Conservation (phyloP, 805 yeast genomes). For the Lipomyces yamadae region DNA sequence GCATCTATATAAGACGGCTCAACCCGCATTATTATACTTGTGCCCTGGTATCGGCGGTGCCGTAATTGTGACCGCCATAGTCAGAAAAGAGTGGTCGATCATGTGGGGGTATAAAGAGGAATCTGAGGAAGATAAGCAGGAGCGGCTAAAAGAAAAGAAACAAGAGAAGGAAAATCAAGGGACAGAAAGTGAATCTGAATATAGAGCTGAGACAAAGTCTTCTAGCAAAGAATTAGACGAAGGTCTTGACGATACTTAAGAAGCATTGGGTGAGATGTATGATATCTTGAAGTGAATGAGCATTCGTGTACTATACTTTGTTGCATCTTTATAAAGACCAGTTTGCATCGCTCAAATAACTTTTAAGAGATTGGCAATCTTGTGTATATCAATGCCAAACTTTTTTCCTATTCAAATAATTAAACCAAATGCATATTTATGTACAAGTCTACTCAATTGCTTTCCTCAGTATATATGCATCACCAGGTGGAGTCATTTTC, state of each 20-base stretch:
- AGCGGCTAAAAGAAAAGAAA: slow-evolving; percentile 40
- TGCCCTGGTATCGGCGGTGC: slow-evolving; percentile 52
- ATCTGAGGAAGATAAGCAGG: slow-evolving; percentile 24
- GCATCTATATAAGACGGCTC: slow-evolving; percentile 53
- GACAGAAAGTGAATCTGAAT: background rate
- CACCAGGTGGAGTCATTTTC: slow-evolving; percentile 51
- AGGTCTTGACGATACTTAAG: background rate
- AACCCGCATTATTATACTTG: slow-evolving; percentile 70
- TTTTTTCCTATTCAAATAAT: background rate
- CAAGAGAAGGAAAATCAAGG: slow-evolving; percentile 4
- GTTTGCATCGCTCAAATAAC: background rate
- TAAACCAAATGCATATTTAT: background rate
- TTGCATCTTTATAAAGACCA: background rate
- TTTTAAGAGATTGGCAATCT: background rate
- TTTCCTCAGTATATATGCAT: slow-evolving; percentile 50
- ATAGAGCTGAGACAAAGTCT: background rate
- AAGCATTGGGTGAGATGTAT: background rate
- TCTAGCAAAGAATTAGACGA: slow-evolving; percentile 3
- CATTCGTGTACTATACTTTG: background rate
- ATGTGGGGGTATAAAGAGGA: slow-evolving; percentile 33
- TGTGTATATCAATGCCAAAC: background rate
- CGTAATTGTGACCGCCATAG: slow-evolving; percentile 19
- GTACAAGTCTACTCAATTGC: slow-evolving; percentile 18
- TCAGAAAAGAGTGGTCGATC: slow-evolving; percentile 20
- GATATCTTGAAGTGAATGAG: slow-evolving; percentile 1